These are phyloP conservation scores for Exophiala xenobiotica DNA, from an alignment of 2,329 filamentous ascomycete species.

Conservation along the genomic window DNA sequence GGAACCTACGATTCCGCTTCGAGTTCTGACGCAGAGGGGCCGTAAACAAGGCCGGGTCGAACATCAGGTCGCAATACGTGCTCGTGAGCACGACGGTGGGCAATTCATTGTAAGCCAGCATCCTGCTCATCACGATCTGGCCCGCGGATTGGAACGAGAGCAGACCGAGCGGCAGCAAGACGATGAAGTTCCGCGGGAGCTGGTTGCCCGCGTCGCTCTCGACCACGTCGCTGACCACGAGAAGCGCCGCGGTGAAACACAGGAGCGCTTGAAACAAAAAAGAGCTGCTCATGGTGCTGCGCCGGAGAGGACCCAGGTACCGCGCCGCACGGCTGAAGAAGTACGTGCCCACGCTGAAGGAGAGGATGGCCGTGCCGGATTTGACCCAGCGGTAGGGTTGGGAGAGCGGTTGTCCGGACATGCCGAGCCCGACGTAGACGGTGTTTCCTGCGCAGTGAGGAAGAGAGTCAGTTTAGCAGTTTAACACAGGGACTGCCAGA, in stretches of 20 bases:
- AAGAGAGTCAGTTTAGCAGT: no score
- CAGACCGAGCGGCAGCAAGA: slow-evolving; percentile 39
- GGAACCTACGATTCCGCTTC: slow-evolving; percentile 40
- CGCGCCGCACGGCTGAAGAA: slow-evolving; percentile 39
- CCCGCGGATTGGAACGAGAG: slow-evolving; percentile 43
- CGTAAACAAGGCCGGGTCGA: slow-evolving; percentile 38
- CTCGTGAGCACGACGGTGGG: slow-evolving; percentile 48
- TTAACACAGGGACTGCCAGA: no score
- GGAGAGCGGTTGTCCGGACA: slow-evolving; percentile 37
- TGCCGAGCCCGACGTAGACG: slow-evolving; percentile 43
- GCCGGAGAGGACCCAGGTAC: slow-evolving; percentile 37
- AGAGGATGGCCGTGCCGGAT: slow-evolving; percentile 39
- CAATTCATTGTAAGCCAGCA: slow-evolving; percentile 45
- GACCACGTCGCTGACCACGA: slow-evolving; percentile 38
- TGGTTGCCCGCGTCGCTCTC: slow-evolving; percentile 21
- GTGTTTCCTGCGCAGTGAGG: slow-evolving; percentile 47
- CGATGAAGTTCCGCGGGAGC: slow-evolving; percentile 21
- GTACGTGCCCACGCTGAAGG: slow-evolving; percentile 39
- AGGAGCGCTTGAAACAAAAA: slow-evolving; percentile 39
- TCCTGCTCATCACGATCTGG: slow-evolving; percentile 43
- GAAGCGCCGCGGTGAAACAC: slow-evolving; percentile 29
- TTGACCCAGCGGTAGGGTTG: slow-evolving; percentile 45
- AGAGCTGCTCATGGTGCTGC: slow-evolving; percentile 40
- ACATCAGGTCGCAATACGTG: slow-evolving; percentile 46
- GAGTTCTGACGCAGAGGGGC: slow-evolving; percentile 37